phyloP scores from a whole-genome alignment of 768 basidiomycete genomes.

The Inosperma sp. region DNA sequence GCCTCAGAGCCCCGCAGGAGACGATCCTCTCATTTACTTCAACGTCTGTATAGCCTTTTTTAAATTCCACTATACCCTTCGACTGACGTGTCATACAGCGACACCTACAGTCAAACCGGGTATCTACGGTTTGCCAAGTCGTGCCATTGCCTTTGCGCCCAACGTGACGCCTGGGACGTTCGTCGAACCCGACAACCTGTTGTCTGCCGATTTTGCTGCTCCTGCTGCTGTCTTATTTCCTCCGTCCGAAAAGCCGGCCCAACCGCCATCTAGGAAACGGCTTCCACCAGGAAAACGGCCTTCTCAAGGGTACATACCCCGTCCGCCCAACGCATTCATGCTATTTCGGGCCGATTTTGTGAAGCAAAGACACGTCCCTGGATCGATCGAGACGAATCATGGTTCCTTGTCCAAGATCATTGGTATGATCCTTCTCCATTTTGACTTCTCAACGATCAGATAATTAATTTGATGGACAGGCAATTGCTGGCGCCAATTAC shows the following conservation, averaged over 20 bases:
- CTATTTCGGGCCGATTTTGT: constrained; percentile 82
- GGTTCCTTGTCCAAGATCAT: constrained; percentile 27
- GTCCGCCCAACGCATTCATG: constrained; percentile 85
- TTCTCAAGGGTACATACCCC: constrained; percentile 60
- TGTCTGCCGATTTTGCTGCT: neutral
- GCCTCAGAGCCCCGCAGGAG: constrained; percentile 6
- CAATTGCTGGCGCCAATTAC: constrained; percentile 70
- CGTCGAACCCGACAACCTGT: constrained; percentile 14
- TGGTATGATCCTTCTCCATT: constrained; percentile 8
- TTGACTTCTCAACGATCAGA: neutral
- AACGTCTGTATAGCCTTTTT: neutral
- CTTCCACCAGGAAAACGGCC: constrained; percentile 13
- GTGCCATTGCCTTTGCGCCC: constrained; percentile 17
- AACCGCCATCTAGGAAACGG: constrained; percentile 5
- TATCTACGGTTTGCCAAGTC: constrained; percentile 5
- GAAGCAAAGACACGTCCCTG: constrained; percentile 72
- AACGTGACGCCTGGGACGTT: constrained; percentile 28
- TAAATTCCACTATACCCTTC: too few species aligned
- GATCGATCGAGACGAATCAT: constrained; percentile 50
- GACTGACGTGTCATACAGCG: neutral
- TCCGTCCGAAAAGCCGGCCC: neutral
- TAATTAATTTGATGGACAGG: constrained; percentile 38
- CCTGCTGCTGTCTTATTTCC: constrained; percentile 8
- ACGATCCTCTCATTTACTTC: constrained; percentile 10
- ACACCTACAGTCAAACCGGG: constrained; percentile 10